Evolutionary conservation across 345 rosid species (phyloP).

Genomic region (Odontarrhena argentea): DNA sequence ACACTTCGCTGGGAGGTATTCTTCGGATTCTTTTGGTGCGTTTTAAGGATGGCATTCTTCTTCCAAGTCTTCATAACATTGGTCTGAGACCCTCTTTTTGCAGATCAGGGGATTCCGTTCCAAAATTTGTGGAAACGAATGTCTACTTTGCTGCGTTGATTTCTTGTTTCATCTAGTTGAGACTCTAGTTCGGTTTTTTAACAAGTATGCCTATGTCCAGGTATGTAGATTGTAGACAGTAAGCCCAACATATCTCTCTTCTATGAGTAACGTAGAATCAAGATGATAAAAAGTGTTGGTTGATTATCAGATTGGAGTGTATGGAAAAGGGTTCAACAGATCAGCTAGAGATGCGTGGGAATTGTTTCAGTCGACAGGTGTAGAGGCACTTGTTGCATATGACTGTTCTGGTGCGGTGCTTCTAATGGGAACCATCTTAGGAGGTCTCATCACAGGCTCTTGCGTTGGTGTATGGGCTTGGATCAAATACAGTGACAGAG

Average conservation of each 20-base stretch:
- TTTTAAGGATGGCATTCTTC: neutral
- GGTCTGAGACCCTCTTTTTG: neutral
- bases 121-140: conserved; percentile 93
- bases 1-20: conserved; percentile 96
- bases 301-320: conserved; percentile 70
- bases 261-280: conserved; percentile 8
- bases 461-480: conserved; percentile 85
- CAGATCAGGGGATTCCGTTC: conserved; percentile 96
- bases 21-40: conserved; percentile 2
- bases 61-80: neutral
- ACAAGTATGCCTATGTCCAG: conserved; percentile 97
- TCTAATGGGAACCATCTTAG: conserved; percentile 81
- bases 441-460: conserved; percentile 93
- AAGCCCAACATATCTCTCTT: neutral
- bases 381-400: conserved; percentile 93
- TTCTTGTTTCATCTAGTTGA: conserved; percentile 91
- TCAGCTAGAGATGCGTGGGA: conserved; percentile 99
- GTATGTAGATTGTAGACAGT: conserved; percentile 44
- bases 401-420: conserved; percentile 97
- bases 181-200: conserved; percentile 96
- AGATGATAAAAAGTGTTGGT: neutral
- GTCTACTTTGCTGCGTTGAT: conserved; percentile 92
- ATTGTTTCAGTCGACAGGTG: conserved; percentile 94
- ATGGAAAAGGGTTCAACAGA: conserved; percentile 88
- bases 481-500: conserved; percentile 60